Percentiles rank a stretch among this genome's conserved stretches.
Evolutionary conservation across 768 basidiomycete genomes (phyloP).

Genomic region (Pulveroboletus ravenelii): DNA sequence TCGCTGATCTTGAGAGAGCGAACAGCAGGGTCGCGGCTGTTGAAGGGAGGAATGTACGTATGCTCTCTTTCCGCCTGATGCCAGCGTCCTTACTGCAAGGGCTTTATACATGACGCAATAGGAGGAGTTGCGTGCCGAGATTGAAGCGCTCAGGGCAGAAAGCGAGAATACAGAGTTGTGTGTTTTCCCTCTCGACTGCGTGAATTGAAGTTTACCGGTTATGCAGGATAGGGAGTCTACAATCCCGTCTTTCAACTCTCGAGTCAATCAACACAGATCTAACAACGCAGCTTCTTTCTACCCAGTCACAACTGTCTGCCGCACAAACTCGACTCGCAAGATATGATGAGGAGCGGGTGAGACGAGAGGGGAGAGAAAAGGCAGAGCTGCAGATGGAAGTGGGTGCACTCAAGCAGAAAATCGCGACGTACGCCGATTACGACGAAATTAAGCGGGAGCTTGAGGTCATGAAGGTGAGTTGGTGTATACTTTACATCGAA

Average conservation of each 20-base stretch:
- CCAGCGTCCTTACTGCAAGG: neutral
- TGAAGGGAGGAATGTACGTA: constrained; percentile 83
- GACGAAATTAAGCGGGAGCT: constrained; percentile 98
- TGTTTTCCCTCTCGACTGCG: constrained; percentile 15
- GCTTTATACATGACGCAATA: constrained; percentile 24
- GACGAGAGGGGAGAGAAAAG: constrained; percentile 16
- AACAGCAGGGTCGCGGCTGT: constrained; percentile 89
- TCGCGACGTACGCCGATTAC: constrained; percentile 79
- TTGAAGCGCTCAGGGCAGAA: constrained; percentile 83
- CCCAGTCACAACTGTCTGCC: constrained; percentile 18
- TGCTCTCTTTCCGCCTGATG: neutral
- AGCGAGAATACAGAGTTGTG: constrained; percentile 67
- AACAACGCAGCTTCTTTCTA: constrained; percentile 10
- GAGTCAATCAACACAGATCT: constrained; percentile 48
- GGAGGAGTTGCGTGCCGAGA: constrained; percentile 95
- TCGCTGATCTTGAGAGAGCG: constrained; percentile 91
- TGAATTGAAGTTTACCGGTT: neutral
- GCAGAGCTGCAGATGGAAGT: constrained; percentile 53
- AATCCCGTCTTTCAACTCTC: constrained; percentile 67
- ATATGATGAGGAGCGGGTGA: constrained; percentile 12
- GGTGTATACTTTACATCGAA: too few species aligned
- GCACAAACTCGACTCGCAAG: constrained; percentile 17
- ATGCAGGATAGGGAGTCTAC: constrained; percentile 38
- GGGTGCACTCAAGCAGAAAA: constrained; percentile 59
- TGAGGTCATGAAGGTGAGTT: constrained; percentile 91